Evolutionary conservation across 2,329 filamentous ascomycete genomes (phyloP).

Genomic region (Aspergillus spinulosporus): DNA sequence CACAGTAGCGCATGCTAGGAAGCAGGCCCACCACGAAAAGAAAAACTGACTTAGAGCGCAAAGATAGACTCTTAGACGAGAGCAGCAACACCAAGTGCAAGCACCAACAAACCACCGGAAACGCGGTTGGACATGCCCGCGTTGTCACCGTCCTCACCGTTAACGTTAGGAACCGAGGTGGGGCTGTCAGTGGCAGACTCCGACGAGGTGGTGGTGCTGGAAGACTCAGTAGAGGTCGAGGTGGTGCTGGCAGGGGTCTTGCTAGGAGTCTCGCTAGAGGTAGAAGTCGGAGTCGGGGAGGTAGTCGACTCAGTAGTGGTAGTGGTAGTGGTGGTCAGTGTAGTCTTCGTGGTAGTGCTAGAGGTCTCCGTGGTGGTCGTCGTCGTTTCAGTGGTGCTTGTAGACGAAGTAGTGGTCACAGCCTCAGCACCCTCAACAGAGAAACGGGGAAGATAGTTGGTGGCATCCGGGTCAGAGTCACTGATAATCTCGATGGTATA

Average conservation of each 20-base stretch:
- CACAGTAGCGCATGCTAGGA: neutral
- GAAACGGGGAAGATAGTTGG: slow-evolving; percentile 57
- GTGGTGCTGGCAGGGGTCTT: slow-evolving; percentile 24
- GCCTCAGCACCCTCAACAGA: slow-evolving; percentile 47
- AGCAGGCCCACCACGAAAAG: neutral
- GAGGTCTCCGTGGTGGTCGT: slow-evolving; percentile 23
- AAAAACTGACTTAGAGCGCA: neutral
- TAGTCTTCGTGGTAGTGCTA: slow-evolving; percentile 23
- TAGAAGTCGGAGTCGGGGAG: slow-evolving; percentile 21
- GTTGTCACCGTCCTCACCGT: slow-evolving; percentile 15
- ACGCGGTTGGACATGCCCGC: slow-evolving; percentile 35
- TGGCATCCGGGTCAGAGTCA: slow-evolving; percentile 44
- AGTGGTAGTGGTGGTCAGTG: slow-evolving; percentile 20
- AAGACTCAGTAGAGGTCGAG: slow-evolving; percentile 16
- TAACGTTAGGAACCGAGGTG: slow-evolving; percentile 31
- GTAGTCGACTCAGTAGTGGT: slow-evolving; percentile 26
- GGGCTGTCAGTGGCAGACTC: slow-evolving; percentile 23
- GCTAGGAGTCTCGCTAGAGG: slow-evolving; percentile 22
- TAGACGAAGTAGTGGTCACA: slow-evolving; percentile 31
- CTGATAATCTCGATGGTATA: slow-evolving; percentile 57
- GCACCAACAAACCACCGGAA: slow-evolving; percentile 38
- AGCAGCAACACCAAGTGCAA: slow-evolving; percentile 36
- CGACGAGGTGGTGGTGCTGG: neutral
- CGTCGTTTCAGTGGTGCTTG: slow-evolving; percentile 20
- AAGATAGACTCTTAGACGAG: slow-evolving; percentile 32